Evolutionary conservation across 306 rosid species (phyloP), one percentile per base, ranked within the genome.

Genomic region (Sicyos edulis): DNA sequence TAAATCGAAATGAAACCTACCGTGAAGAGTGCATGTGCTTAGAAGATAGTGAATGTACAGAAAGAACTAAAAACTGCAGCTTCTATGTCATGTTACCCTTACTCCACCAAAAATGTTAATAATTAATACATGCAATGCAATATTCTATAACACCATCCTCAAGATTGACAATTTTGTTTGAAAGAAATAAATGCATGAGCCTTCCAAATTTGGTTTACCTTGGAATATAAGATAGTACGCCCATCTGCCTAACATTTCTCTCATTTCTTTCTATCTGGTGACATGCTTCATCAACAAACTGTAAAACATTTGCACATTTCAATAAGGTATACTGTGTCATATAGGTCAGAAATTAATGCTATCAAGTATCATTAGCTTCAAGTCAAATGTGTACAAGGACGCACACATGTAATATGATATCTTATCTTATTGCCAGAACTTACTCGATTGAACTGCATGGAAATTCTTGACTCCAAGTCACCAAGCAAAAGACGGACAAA

Each of bases 261-360:
- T 93, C 99, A 67, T 83, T 67, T 83, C 83, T 87, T 87, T 93
- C 99, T 82, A 93, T 88, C 80, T 93, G 96, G 85, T 85, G 92
- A 84, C 96, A 86, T 67, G 97, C 92, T 76, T 88, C 99, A 65
- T 93, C 97, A 62, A 93, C 91, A 85, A 85, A 91, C 99, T 93
- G 88, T 76, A 80, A 77, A 24, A 80, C 44, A 76, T 54, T 59
- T 62, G 76, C 73, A 60, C 61, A 62, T 74, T 72, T 26, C 7
- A 17, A 3, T 45, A 47, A 47, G 72, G 72, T 67, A 9, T 6
- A 37, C 72, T 2, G 56, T 47, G 20, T 11, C 19, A 67, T 22
- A 21, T 6, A 67, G 11, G 7, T 21, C 55, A 47, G 55, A 47
- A 67, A 45, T 10, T 7, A 44, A 5, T 67, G 12, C 34, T 20